These are phyloP conservation scores for Pseudogymnoascus sp. DNA, from an alignment of 2,329 filamentous ascomycete species.

Conservation along the genomic window DNA sequence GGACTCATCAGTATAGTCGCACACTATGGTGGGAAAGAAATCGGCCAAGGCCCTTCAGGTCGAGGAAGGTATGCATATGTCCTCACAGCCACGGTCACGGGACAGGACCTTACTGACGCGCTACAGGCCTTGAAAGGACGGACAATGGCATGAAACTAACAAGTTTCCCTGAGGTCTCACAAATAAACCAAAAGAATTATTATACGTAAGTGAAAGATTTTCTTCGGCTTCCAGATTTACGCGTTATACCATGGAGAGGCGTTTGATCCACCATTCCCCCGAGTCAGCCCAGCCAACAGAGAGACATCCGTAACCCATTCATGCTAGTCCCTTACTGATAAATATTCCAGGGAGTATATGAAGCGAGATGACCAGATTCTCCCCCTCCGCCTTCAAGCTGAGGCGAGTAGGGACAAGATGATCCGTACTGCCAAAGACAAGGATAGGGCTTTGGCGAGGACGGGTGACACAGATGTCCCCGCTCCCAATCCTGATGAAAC, in stretches of 20 bases:
- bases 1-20: background rate
- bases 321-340: background rate
- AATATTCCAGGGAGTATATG: slow-evolving; percentile 69
- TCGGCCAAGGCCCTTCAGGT: slow-evolving; percentile 29
- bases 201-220: slow-evolving; percentile 64
- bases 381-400: slow-evolving; percentile 77
- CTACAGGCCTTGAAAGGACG: slow-evolving; percentile 78
- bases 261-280: background rate
- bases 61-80: slow-evolving; percentile 25
- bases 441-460: slow-evolving; percentile 74
- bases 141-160: slow-evolving; percentile 98
- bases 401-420: slow-evolving; percentile 76
- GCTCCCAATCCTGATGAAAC: slow-evolving; percentile 50
- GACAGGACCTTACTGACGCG: slow-evolving; percentile 6
- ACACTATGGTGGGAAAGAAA: slow-evolving; percentile 30
- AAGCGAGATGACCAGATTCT: slow-evolving; percentile 97
- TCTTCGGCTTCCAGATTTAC: slow-evolving; percentile 9
- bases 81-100: background rate
- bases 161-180: slow-evolving; percentile 82
- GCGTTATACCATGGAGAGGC: background rate
- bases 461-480: slow-evolving; percentile 58
- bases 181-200: slow-evolving; percentile 99
- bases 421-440: slow-evolving; percentile 81
- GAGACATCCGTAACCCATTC: background rate
- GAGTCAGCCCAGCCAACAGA: background rate